phyloP scores from a whole-genome alignment of 306 rosid genomes.

The Gastrolobium bilobum region DNA sequence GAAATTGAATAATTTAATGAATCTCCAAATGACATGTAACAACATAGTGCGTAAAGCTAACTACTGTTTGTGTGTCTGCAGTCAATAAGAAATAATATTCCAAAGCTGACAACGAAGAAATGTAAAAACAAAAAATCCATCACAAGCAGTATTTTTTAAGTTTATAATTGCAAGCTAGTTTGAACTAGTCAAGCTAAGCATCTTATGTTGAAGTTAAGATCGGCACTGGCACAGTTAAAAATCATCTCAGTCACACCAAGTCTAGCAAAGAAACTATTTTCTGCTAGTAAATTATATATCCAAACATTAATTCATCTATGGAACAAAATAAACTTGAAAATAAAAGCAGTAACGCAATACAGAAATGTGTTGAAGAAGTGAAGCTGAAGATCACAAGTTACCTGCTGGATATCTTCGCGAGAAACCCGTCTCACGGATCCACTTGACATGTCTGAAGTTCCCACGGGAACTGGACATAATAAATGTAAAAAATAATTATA shows the following conservation, averaged over 20 bases:
- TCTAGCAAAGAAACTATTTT: slow-evolving; percentile 18
- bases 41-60: too few relatives aligned
- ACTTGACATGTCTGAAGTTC: slow-evolving; percentile 63
- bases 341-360: not conserved
- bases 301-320: not conserved
- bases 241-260: slow-evolving; percentile 6
- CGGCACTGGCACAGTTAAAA: not conserved
- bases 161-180: not conserved
- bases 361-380: slow-evolving; percentile 2
- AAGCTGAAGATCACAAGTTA: slow-evolving; percentile 47
- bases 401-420: slow-evolving; percentile 76
- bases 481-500: not conserved
- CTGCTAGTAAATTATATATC: not conserved
- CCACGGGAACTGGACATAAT: slow-evolving; percentile 8
- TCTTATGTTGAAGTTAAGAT: not conserved
- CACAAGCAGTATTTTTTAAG: too few relatives aligned
- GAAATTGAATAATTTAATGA: too few relatives aligned
- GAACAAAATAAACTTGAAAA: not conserved
- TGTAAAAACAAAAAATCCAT: too few relatives aligned
- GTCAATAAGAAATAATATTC: too few relatives aligned
- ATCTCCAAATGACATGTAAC: too few relatives aligned
- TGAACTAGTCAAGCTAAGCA: slow-evolving; percentile 6
- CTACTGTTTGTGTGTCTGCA: too few relatives aligned
- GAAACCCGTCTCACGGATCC: slow-evolving; percentile 73
- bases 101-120: too few relatives aligned